Percentiles rank a stretch among this genome's conserved stretches.
These are phyloP conservation scores for Anacardium occidentale DNA, from an alignment of 345 rosid species.

Conservation along the genomic window DNA sequence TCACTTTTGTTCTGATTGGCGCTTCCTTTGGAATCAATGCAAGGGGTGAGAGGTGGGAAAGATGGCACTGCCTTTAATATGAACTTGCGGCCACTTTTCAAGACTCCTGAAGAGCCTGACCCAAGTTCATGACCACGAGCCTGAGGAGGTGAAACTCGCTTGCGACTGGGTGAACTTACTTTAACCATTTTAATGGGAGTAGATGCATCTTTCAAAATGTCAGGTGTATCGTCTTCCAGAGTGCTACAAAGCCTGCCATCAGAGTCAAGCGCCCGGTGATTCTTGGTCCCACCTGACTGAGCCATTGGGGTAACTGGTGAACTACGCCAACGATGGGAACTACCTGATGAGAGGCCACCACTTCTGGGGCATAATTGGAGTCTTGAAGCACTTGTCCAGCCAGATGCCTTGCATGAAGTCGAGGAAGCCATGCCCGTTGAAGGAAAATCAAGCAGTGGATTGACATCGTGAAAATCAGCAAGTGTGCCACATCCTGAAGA, in stretches of 20 bases:
- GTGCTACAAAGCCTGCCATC: slow-evolving; percentile 24
- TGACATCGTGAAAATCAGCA: slow-evolving; percentile 32
- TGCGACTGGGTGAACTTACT: slow-evolving; percentile 49
- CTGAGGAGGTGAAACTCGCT: slow-evolving; percentile 58
- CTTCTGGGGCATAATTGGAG: slow-evolving; percentile 31
- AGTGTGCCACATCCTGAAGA: slow-evolving; percentile 30
- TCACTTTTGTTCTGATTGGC: slow-evolving; percentile 19
- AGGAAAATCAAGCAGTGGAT: slow-evolving; percentile 30
- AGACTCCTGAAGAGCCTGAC: slow-evolving; percentile 36
- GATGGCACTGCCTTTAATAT: slow-evolving; percentile 52
- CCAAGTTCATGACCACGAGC: slow-evolving; percentile 21
- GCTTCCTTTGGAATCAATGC: slow-evolving; percentile 29
- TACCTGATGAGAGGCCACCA: slow-evolving; percentile 22
- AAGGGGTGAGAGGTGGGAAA: slow-evolving; percentile 57
- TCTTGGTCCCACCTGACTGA: slow-evolving; percentile 30
- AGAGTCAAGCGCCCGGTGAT: slow-evolving; percentile 26
- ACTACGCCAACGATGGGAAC: slow-evolving; percentile 37
- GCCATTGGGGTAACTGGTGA: slow-evolving; percentile 42
- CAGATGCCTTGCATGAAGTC: slow-evolving; percentile 36
- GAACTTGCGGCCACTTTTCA: slow-evolving; percentile 60
- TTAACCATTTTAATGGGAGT: slow-evolving; percentile 38
- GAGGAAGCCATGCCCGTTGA: slow-evolving; percentile 24
- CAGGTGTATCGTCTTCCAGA: slow-evolving; percentile 51
- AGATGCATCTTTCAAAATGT: slow-evolving; percentile 43
- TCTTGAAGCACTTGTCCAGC: slow-evolving; percentile 25